Percentiles rank a stretch among this genome's conserved stretches.
These are phyloP conservation scores for Aspergillus piperis DNA, from an alignment of 2,329 filamentous ascomycete genomes.

Conservation along the genomic window DNA sequence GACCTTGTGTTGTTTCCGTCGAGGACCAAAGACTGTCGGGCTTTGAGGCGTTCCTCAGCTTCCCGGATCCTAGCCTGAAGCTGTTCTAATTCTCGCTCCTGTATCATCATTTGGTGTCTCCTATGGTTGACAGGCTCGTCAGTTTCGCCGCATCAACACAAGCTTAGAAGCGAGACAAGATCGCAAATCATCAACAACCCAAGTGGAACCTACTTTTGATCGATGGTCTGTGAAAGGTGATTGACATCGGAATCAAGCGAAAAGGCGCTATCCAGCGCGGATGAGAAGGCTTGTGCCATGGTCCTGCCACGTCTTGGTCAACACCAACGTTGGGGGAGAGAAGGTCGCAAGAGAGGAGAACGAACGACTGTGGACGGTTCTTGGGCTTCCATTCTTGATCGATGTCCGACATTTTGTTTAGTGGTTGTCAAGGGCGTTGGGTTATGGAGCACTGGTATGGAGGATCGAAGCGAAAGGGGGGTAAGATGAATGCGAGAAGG, in stretches of 20 bases:
- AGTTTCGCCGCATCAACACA: slow-evolving; percentile 3
- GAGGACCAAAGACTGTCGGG: slow-evolving; percentile 24
- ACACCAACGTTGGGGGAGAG: slow-evolving; percentile 16
- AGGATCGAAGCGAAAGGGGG: not conserved
- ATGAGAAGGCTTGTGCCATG: slow-evolving; percentile 82
- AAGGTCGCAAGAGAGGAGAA: slow-evolving; percentile 31
- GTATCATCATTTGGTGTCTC: slow-evolving; percentile 74
- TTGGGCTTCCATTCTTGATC: slow-evolving; percentile 80
- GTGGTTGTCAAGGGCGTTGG: not conserved
- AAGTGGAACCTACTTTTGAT: slow-evolving; percentile 71
- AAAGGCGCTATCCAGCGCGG: slow-evolving; percentile 85
- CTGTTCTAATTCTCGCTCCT: slow-evolving; percentile 77
- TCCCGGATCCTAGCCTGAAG: slow-evolving; percentile 82
- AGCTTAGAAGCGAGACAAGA: not conserved
- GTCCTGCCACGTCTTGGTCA: slow-evolving; percentile 59
- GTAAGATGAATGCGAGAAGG: not conserved
- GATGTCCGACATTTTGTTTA: slow-evolving; percentile 57
- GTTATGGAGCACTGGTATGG: slow-evolving; percentile 5
- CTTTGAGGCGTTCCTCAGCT: slow-evolving; percentile 75
- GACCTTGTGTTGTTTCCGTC: slow-evolving; percentile 16
- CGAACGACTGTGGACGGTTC: slow-evolving; percentile 81
- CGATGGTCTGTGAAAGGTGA: slow-evolving; percentile 71
- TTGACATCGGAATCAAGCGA: slow-evolving; percentile 78
- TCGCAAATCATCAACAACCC: slow-evolving; percentile 5
- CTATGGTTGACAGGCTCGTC: slow-evolving; percentile 48